phyloP scores from a whole-genome alignment of 2,329 filamentous ascomycete species.

The Phaeosphaeriaceae sp. region DNA sequence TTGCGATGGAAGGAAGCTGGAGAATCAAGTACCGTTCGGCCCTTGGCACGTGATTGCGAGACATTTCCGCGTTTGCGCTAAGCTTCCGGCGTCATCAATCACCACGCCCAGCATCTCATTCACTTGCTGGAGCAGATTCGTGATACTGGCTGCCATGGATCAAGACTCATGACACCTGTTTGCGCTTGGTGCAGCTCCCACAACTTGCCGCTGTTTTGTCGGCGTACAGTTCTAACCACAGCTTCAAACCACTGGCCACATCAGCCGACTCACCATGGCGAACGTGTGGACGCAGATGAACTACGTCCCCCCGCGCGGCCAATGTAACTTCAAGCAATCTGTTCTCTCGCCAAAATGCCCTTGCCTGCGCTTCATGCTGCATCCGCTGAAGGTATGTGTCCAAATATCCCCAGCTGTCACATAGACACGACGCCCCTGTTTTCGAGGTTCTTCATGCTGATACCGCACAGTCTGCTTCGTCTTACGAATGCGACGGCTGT shows the following conservation, averaged over 20 bases:
- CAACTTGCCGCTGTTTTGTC: background rate
- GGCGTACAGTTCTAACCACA: background rate
- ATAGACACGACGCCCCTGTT: background rate
- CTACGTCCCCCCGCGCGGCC: conserved; percentile 59
- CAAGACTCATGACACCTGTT: background rate
- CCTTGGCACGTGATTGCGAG: conserved; percentile 29
- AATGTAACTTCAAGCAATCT: conserved; percentile 58
- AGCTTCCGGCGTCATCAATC: background rate
- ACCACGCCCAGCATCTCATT: background rate
- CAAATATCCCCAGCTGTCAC: background rate
- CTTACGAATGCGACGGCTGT: conserved; percentile 64
- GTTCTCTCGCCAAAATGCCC: conserved; percentile 57
- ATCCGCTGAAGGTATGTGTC: conserved; percentile 58
- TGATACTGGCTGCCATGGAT: background rate
- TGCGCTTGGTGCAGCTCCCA: background rate
- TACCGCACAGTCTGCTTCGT: conserved; percentile 50
- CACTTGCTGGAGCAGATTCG: background rate
- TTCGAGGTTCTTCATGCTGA: background rate
- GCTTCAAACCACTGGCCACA: background rate
- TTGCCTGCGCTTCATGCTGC: conserved; percentile 64
- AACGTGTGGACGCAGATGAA: conserved; percentile 61
- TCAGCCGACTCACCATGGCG: conserved; percentile 15
- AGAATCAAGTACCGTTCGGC: no score
- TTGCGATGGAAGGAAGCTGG: background rate
- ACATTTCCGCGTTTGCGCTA: conserved; percentile 22